Base-by-base conservation (phyloP, 2,329 filamentous ascomycete genomes). In the Cladophialophora psammophila region DNA sequence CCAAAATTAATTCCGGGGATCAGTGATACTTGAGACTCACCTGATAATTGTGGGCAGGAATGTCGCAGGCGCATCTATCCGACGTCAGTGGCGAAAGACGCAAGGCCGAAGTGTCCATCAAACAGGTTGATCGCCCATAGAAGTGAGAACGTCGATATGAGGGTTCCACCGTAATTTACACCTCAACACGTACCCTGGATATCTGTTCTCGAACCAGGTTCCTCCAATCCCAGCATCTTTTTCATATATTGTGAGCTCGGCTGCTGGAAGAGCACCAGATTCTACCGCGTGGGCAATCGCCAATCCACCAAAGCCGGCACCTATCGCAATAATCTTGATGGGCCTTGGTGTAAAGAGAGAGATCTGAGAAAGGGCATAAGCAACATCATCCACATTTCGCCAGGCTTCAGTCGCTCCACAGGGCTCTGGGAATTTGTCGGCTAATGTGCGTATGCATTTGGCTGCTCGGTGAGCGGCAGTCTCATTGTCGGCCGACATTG, bases 141-240 rank as follows among this genome's bases (percentile, higher is more conserved):
- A 26, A 26, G 26, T 26, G 15, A 48, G 38, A 13, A 53, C 62
- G 13, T 57, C 32, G 52, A 69, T 12, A 20, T 48, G 4, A 68
- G 65, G 20, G 58, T 26, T 26, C 26, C 26, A 26, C 65, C 13
- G 59, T 74, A 9, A 78, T 75, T 31, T 60, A 35, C 10, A 35
- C 42, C 6, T 15, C 35, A 38, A 35, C 4, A 40, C 38, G 38
- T 13, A 61, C 26, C 53, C 59, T 31, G 58, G 38, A 52, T 60
- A 48, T 50, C 42, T n/a, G 20, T 61, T 61, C 59, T 52, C 59
- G 8, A 52, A 38, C 59, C 59, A 61, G 3, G 59, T 61, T n/a
- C 59, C 59, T 5, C 59, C 59, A 13, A 61, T 50, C 2, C 18
- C 18, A 32, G 53, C 18, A 35, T 56, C n/a, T n/a, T 56, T 56